Percentiles rank a stretch among this genome's conserved stretches.
These are phyloP conservation scores for Paecilomyces fulvus DNA, from an alignment of 2,329 filamentous ascomycete species.

Conservation along the genomic window DNA sequence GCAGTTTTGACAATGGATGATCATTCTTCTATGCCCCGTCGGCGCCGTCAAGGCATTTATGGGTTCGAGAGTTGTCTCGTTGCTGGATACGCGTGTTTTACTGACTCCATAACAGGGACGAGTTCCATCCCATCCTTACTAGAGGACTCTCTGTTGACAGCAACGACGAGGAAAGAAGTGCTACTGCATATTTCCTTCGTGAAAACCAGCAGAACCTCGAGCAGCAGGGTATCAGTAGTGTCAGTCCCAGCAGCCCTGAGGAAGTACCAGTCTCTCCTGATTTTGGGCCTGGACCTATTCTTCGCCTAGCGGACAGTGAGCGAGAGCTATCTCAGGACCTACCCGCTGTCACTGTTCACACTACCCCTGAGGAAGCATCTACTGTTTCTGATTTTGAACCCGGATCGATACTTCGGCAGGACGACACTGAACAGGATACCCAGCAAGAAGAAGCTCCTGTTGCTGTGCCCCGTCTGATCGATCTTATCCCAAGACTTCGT, in stretches of 20 bases:
- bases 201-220: background rate
- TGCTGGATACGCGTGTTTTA: background rate
- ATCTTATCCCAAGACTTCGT: background rate
- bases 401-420: background rate
- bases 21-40: background rate
- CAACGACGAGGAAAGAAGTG: background rate
- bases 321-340: background rate
- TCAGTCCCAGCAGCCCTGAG: background rate
- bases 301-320: background rate
- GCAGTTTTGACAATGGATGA: constrained; percentile 3
- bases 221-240: background rate
- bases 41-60: constrained; percentile 7
- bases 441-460: background rate
- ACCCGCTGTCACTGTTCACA: background rate
- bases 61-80: constrained; percentile 6
- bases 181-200: background rate
- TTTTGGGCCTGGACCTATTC: background rate
- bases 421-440: background rate
- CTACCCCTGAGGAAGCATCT: background rate
- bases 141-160: background rate
- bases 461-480: background rate
- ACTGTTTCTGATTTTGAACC: background rate
- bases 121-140: background rate
- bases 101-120: background rate
- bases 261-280: background rate